These are phyloP conservation scores for Magnolia officinalis DNA, from an alignment of 164 flowering plant species.

Conservation along the genomic window DNA sequence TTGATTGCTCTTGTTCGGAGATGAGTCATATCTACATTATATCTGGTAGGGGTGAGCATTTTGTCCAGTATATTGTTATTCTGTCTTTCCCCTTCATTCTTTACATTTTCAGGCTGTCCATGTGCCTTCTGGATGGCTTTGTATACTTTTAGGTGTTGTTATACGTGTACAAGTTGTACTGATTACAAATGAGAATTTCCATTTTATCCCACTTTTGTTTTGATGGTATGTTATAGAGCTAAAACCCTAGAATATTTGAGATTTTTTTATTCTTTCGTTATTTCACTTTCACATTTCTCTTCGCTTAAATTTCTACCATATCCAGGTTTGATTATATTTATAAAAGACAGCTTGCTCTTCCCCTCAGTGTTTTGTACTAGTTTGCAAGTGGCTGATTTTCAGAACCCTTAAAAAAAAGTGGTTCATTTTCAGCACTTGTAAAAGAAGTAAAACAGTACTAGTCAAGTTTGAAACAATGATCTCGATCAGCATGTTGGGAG, in stretches of 20 bases:
- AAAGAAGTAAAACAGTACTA: background rate
- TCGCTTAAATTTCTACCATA: background rate
- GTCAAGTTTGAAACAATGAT: background rate
- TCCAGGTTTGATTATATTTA: background rate
- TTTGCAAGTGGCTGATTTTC: background rate
- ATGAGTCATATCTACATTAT: background rate
- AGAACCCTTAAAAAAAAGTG: background rate
- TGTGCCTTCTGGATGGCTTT: background rate
- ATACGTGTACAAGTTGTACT: conserved; percentile 3
- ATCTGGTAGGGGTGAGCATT: background rate
- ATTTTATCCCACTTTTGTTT: background rate
- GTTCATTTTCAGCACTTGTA: background rate
- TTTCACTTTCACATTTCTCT: background rate
- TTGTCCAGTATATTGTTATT: background rate
- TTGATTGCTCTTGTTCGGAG: background rate
- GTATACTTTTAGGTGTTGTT: background rate
- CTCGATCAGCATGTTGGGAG: background rate
- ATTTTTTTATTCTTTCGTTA: background rate
- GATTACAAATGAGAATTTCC: background rate
- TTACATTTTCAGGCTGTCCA: conserved; percentile 1
- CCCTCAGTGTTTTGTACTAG: background rate
- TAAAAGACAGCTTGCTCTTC: background rate
- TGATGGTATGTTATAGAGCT: background rate
- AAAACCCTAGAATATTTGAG: background rate
- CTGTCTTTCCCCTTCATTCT: conserved; percentile 6